Conservation (phyloP, 2,329 filamentous ascomycete species). For the Aspergillus ibericus region DNA sequence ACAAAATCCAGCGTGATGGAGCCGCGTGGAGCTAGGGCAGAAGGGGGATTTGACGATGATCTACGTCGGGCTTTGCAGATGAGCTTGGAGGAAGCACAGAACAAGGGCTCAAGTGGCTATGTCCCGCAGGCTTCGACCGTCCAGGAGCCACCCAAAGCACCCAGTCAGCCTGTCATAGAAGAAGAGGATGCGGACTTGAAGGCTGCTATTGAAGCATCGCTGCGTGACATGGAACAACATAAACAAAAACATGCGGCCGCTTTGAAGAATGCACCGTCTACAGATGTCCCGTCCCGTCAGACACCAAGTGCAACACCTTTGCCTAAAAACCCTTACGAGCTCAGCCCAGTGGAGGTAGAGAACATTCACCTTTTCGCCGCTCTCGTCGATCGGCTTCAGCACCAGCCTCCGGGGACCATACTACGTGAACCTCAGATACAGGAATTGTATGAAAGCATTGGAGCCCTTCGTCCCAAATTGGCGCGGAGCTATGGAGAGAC, state of each 20-base stretch:
- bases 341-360: conserved; percentile 89
- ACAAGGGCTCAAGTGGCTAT: conserved; percentile 68
- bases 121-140: conserved; percentile 60
- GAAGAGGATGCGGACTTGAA: conserved; percentile 93
- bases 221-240: conserved; percentile 97
- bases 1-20: conserved; percentile 80
- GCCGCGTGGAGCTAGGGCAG: conserved; percentile 81
- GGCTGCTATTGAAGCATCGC: conserved; percentile 89
- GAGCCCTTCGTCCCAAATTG: conserved; percentile 86
- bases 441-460: conserved; percentile 95
- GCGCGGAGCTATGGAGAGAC: conserved; percentile 96
- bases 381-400: conserved; percentile 88
- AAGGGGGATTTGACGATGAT: conserved; percentile 92
- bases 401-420: conserved; percentile 92
- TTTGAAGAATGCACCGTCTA: conserved; percentile 74
- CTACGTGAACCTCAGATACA: conserved; percentile 97
- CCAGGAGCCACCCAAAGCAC: conserved; percentile 43
- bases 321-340: conserved; percentile 90
- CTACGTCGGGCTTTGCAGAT: conserved; percentile 90
- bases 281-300: conserved; percentile 49
- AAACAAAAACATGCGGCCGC: conserved; percentile 85
- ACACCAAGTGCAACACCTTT: conserved; percentile 54
- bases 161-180: conserved; percentile 52
- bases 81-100: conserved; percentile 91
- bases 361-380: conserved; percentile 97